Evolutionary conservation across 2,329 filamentous ascomycete species (phyloP).

Genomic region (Atkinsonella hypoxylon): DNA sequence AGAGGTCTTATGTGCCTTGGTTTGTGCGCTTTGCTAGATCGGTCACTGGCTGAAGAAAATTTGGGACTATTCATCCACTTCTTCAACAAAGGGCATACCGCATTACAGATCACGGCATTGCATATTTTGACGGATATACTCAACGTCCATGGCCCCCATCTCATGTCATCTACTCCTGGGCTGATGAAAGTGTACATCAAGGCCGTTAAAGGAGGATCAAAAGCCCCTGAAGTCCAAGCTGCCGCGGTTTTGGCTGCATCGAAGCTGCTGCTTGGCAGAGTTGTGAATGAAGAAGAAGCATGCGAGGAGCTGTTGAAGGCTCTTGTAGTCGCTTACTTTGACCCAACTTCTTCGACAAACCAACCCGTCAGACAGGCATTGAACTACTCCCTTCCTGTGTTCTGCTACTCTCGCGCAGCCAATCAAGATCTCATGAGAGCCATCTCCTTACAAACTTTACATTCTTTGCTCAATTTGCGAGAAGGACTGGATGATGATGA

Average conservation of each 20-base stretch:
- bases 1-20: conserved; percentile 81
- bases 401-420: conserved; percentile 71
- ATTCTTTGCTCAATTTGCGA: conserved; percentile 60
- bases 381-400: conserved; percentile 90
- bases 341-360: conserved; percentile 69
- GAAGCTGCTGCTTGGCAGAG: conserved; percentile 72
- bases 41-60: conserved; percentile 85
- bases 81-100: conserved; percentile 83
- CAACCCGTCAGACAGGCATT: conserved; percentile 75
- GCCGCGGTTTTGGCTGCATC: conserved; percentile 71
- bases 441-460: conserved; percentile 62
- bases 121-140: conserved; percentile 91
- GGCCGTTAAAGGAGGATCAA: conserved; percentile 61
- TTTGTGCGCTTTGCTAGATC: conserved; percentile 81
- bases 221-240: conserved; percentile 63
- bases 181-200: conserved; percentile 79
- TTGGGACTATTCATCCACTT: conserved; percentile 89
- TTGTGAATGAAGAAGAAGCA: conserved; percentile 58
- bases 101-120: conserved; percentile 77
- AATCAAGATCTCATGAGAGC: conserved; percentile 74
- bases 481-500: conserved; percentile 66
- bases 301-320: conserved; percentile 70
- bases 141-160: conserved; percentile 72
- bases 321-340: conserved; percentile 78
- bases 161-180: conserved; percentile 54